Percentiles rank a stretch among this genome's conserved stretches.
Conservation (phyloP, 75 land plant genomes). For the Picea sitchensis region DNA sequence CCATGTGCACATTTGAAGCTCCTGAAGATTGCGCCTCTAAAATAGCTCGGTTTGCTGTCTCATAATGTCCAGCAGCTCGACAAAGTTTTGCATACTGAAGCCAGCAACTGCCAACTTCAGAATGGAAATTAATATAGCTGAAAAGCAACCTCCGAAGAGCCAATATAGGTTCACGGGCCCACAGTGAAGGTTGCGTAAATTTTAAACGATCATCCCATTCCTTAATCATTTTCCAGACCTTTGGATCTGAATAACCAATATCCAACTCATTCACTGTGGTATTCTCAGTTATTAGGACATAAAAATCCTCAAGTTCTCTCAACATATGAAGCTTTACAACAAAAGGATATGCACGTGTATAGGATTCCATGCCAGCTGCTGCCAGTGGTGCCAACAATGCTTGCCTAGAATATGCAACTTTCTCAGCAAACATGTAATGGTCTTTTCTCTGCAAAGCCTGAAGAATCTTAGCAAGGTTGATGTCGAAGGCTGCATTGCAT, state of each 20-base stretch:
- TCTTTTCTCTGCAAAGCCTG: slow-evolving; percentile 90
- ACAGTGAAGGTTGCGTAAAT: slow-evolving; percentile 86
- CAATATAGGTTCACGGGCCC: slow-evolving; percentile 96
- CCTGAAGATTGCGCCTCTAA: slow-evolving; percentile 89
- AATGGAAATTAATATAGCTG: slow-evolving; percentile 53
- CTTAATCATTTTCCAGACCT: slow-evolving; percentile 40
- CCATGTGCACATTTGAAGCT: slow-evolving; percentile 90
- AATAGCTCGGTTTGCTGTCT: slow-evolving; percentile 91
- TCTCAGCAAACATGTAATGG: slow-evolving; percentile 60
- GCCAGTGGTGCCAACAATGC: slow-evolving; percentile 89
- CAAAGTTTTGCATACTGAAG: slow-evolving; percentile 98
- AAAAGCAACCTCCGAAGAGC: slow-evolving; percentile 86
- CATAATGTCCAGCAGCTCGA: slow-evolving; percentile 93
- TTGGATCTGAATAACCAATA: slow-evolving; percentile 22
- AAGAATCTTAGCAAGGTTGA: slow-evolving; percentile 83
- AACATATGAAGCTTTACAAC: slow-evolving; percentile 96
- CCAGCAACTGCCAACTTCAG: slow-evolving; percentile 93
- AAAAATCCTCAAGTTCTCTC: slow-evolving; percentile 86
- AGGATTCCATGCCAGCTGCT: slow-evolving; percentile 99
- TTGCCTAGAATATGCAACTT: slow-evolving; percentile 77
- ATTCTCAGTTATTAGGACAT: slow-evolving; percentile 42
- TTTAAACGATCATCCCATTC: slow-evolving; percentile 83
- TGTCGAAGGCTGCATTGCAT: slow-evolving; percentile 78
- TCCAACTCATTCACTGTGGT: slow-evolving; percentile 39
- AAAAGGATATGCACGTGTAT: slow-evolving; percentile 89